A percentile compares a stretch with the other conserved stretches of the same genome.
These are phyloP conservation scores for Canariomyces notabilis DNA, from an alignment of 2,329 filamentous ascomycete genomes.

Conservation along the genomic window DNA sequence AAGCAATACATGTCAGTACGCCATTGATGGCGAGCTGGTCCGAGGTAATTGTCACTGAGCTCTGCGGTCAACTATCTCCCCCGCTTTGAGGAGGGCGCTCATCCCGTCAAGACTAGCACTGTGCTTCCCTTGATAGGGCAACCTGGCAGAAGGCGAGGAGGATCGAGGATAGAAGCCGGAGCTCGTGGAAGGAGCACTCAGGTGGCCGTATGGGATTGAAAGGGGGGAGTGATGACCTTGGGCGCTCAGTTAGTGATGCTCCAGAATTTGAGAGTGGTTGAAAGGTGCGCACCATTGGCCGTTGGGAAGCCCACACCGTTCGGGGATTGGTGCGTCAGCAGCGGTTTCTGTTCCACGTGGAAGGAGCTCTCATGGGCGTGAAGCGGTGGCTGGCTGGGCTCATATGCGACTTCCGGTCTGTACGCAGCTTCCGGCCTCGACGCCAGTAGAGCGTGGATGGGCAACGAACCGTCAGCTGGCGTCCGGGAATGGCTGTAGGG, in stretches of 20 bases:
- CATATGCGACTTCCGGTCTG: constrained; percentile 26
- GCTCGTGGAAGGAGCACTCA: constrained; percentile 3
- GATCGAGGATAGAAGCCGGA: constrained; percentile 5
- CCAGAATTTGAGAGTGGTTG: not conserved
- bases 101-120: constrained; percentile 49
- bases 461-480: constrained; percentile 46
- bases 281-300: constrained; percentile 20
- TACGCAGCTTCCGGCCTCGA: constrained; percentile 30
- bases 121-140: constrained; percentile 23
- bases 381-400: constrained; percentile 11
- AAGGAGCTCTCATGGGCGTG: constrained; percentile 2
- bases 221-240: constrained; percentile 23
- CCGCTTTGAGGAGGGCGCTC: constrained; percentile 53
- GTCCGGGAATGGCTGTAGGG: constrained; percentile 40
- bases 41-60: constrained; percentile 10
- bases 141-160: not conserved
- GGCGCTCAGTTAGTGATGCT: constrained; percentile 12
- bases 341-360: constrained; percentile 15
- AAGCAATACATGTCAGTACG: not conserved
- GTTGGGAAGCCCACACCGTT: constrained; percentile 10
- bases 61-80: constrained; percentile 52
- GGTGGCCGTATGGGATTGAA: constrained; percentile 8
- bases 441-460: constrained; percentile 50
- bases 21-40: not conserved
- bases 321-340: constrained; percentile 11